These are phyloP conservation scores for Geranium rotundifolium DNA, from an alignment of 345 rosid genomes.

Conservation along the genomic window DNA sequence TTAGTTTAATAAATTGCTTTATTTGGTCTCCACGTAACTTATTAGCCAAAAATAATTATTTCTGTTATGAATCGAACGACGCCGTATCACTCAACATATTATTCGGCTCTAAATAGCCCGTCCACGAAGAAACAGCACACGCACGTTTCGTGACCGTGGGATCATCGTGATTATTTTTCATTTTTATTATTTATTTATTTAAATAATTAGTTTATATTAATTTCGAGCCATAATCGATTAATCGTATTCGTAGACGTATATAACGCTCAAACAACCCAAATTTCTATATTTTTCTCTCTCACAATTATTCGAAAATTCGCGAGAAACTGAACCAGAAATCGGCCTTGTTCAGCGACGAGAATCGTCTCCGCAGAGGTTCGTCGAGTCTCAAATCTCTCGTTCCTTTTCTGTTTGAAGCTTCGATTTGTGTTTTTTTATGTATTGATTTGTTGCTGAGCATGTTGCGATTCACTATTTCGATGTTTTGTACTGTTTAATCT, in stretches of 20 bases:
- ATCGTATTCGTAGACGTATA: not conserved
- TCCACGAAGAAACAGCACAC: not conserved
- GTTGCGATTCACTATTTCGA: not conserved
- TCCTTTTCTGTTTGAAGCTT: not conserved
- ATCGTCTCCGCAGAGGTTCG: not conserved
- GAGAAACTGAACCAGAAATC: not conserved
- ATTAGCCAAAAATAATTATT: not conserved
- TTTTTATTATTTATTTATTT: too few species aligned
- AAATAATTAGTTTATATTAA: too few species aligned
- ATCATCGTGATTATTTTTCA: not conserved
- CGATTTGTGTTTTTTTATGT: not conserved
- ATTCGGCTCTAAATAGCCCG: not conserved
- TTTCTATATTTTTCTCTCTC: too few species aligned
- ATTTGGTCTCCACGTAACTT: not conserved
- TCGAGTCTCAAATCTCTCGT: not conserved
- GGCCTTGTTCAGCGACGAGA: not conserved
- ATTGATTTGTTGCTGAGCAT: not conserved
- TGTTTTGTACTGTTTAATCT: not conserved
- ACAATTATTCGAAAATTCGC: too few species aligned
- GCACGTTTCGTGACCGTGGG: not conserved
- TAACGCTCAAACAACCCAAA: not conserved
- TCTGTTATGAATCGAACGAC: not conserved
- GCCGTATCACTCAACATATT: not conserved
- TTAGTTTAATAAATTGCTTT: too few species aligned
- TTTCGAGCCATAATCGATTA: not conserved